A percentile compares a stretch with the other conserved stretches of the same genome.
Evolutionary conservation across 345 rosid genomes (phyloP).

Genomic region (Salix koriyanagi): DNA sequence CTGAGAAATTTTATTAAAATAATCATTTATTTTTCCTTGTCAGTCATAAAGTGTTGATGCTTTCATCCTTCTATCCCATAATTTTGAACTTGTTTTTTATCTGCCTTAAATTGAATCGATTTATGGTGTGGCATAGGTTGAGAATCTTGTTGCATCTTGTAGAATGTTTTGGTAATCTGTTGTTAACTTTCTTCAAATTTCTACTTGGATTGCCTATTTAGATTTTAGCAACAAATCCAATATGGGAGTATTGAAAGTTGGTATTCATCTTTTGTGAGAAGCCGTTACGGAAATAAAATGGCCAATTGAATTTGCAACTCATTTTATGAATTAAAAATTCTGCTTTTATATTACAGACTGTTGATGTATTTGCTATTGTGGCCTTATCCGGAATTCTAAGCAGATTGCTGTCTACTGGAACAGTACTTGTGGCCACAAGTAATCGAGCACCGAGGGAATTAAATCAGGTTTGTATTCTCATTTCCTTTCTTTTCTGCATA

Average conservation of each 20-base stretch:
- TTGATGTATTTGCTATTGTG: slow-evolving; percentile 95
- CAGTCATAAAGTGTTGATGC: background rate
- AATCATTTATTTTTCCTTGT: background rate
- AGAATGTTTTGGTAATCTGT: background rate
- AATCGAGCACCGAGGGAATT: slow-evolving; percentile 84
- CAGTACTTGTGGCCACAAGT: slow-evolving; percentile 92
- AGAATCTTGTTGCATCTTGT: slow-evolving; percentile 1
- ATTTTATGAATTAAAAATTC: slow-evolving; percentile 16
- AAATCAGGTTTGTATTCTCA: slow-evolving; percentile 57
- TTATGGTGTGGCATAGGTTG: background rate
- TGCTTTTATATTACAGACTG: slow-evolving; percentile 62
- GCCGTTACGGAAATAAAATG: background rate
- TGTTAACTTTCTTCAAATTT: background rate
- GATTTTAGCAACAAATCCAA: background rate
- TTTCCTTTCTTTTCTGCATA: background rate
- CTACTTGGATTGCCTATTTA: background rate
- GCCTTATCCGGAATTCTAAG: slow-evolving; percentile 97
- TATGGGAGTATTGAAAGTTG: background rate
- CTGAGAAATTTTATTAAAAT: background rate
- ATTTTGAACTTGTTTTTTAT: background rate
- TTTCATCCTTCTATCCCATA: background rate
- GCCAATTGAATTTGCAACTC: slow-evolving; percentile 14
- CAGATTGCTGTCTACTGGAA: slow-evolving; percentile 82
- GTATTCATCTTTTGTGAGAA: background rate
- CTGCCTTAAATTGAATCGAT: background rate